Evolutionary conservation across 2,329 filamentous ascomycete genomes (phyloP), one percentile per base, ranked within the genome.

Genomic region (Mycogone perniciosa): DNA sequence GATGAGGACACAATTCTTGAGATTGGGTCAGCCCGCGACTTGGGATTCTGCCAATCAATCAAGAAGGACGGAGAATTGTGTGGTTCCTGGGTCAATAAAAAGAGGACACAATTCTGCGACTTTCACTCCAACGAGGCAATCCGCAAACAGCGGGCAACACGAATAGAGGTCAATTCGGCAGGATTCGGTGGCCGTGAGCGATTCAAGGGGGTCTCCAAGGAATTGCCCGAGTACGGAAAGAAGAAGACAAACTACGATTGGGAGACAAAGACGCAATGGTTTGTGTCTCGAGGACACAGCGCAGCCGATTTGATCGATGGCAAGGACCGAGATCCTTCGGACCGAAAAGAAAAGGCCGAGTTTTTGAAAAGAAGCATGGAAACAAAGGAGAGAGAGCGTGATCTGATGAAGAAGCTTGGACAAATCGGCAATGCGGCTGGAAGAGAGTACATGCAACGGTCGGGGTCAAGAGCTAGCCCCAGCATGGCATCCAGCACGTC

Each of bases 1-100:
- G 89, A 88, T 34, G 87, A 86, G 33, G 93, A 99, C 63, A 92
- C 85, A 0, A 82, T 99, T 34, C 80, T 99, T 10, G 95, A 99
- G 65, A 80, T 99, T 47, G 93, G 95, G 37, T 81, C 76, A 26
- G 82, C 91, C 8, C 79, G 90, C 44, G 92, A 99, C 67, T 73
- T 99, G 2, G 90, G 88, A 1, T 95, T 86, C 65, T 99, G 93
- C 70, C 89, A 91, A 64, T 82, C 84, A 6, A 73, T 89, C 56
- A 89, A 88, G 65, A 92, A 88, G 62, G 89, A 96, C 63, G 92
- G 93, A 37, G 79, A 87, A 51, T 72, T 79, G 43, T 99, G 93
- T 67, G 82, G 80, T 33, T 73, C 80, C 30, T 99, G 93, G 93
- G 77, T 99, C 53, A 92, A 99, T 67, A 82, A 81, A 57, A 83